Base-by-base conservation (phyloP, 352 stramenopile genomes). In the Phytophthora sp. region DNA sequence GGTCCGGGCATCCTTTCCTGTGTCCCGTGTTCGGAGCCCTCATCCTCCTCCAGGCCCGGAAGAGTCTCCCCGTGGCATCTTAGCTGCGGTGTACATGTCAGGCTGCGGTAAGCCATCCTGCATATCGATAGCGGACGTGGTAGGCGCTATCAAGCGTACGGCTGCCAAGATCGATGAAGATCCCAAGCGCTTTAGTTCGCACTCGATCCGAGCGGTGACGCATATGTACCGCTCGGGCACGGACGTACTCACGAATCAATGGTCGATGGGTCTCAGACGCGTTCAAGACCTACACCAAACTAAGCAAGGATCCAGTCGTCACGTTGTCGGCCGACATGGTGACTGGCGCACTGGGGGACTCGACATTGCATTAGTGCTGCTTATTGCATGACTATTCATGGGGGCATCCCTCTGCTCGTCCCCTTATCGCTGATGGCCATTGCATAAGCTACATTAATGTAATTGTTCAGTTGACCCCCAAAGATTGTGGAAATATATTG, bases 171-270 rank as follows among this genome's bases (percentile, higher is more conserved):
- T 7, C 16, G 30, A 51, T 2, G 9, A 54, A 31, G 42, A 61
- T 23, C 31, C 50, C 15, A 26, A 9, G 0, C 21, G 30, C 1
- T 65, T 65, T n/a, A 57, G 33, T 21, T 60, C 59, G 2, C 59
- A 60, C 21, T 67, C 36, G 36, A 2, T 35, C 29, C 33, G 47
- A n/a, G 47, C 47, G 13, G 44, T 24, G 4, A 51, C 36, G 15
- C 36, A 58, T 35, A 49, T 53, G 21, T 61, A 52, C 12, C 20
- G 26, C 7, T 50, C 57, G 4, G 58, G 36, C 13, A 29, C 29
- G 12, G 49, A 66, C 27, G 47, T 49, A 39, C 47, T 66, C 7
- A 54, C 39, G 11, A 63, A n/a, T n/a, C n/a, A n/a, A n/a, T n/a
- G n/a, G n/a, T n/a, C n/a, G n/a, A n/a, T n/a, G n/a, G n/a, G n/a